These are phyloP conservation scores for Cystofilobasidium capitatum DNA, from an alignment of 768 basidiomycete genomes.

Conservation along the genomic window DNA sequence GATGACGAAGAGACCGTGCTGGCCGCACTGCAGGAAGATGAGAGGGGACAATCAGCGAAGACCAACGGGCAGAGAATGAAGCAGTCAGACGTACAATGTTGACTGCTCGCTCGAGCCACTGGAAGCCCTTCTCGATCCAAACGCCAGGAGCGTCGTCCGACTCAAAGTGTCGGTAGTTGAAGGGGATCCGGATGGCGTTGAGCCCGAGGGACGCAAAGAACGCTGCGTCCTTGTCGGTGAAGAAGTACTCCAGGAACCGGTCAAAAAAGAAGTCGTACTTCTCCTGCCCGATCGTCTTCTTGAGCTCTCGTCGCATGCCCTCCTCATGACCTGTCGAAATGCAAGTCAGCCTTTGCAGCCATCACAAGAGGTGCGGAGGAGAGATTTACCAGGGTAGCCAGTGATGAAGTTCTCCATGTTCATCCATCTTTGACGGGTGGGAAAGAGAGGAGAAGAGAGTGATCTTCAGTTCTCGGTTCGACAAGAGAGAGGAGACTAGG, in stretches of 20 bases:
- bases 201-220: constrained; percentile 63
- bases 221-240: constrained; percentile 60
- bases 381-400: neutral
- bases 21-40: constrained; percentile 46
- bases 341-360: constrained; percentile 40
- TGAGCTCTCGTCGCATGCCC: constrained; percentile 64
- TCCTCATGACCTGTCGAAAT: constrained; percentile 61
- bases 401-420: constrained; percentile 51
- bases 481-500: neutral
- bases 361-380: constrained; percentile 22
- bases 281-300: constrained; percentile 53
- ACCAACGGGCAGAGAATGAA: neutral
- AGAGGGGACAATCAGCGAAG: neutral
- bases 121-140: constrained; percentile 63
- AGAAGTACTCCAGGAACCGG: constrained; percentile 72
- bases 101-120: constrained; percentile 74
- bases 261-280: constrained; percentile 57
- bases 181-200: constrained; percentile 66
- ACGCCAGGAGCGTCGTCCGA: constrained; percentile 43
- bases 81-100: constrained; percentile 43
- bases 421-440: constrained; percentile 54
- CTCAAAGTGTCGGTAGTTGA: constrained; percentile 69
- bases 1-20: constrained; percentile 63
- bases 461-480: neutral
- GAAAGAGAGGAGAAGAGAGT: neutral